phyloP scores from a whole-genome alignment of 2,329 filamentous ascomycete genomes.

The Monascus ruber region DNA sequence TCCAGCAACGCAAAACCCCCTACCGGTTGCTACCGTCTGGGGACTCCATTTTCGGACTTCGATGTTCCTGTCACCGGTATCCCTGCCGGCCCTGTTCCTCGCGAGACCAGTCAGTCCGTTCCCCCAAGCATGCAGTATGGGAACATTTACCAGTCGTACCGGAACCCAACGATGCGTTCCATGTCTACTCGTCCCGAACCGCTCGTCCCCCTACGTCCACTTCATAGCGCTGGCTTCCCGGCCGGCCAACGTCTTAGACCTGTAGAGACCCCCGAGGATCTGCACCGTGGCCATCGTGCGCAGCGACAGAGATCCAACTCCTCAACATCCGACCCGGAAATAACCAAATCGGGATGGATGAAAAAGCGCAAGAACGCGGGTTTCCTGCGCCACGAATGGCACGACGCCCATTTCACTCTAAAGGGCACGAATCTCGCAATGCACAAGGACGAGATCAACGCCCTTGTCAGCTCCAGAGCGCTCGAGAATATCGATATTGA shows the following conservation, averaged over 20 bases:
- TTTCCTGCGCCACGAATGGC: conserved; percentile 86
- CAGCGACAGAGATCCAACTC: conserved; percentile 9
- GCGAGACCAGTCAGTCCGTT: conserved; percentile 78
- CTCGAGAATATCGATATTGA: conserved; percentile 28
- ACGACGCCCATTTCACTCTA: conserved; percentile 81
- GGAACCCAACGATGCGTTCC: conserved; percentile 37
- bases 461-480: conserved; percentile 12
- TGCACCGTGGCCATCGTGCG: conserved; percentile 11
- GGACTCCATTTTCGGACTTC: conserved; percentile 83
- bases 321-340: conserved; percentile 25
- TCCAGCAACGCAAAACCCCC: conserved; percentile 33
- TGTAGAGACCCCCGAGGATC: conserved; percentile 21
- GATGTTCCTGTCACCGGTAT: conserved; percentile 73
- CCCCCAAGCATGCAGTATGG: conserved; percentile 86
- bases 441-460: conserved; percentile 17
- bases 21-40: conserved; percentile 54
- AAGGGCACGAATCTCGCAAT: conserved; percentile 54
- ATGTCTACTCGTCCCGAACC: conserved; percentile 32
- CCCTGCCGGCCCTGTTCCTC: conserved; percentile 58
- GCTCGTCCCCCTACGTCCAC: conserved; percentile 18
- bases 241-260: conserved; percentile 4
- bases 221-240: conserved; percentile 15
- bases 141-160: conserved; percentile 17
- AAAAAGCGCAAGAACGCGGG: conserved; percentile 86
- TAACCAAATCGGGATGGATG: conserved; percentile 75